Evolutionary conservation across 2,329 filamentous ascomycete genomes (phyloP).

Genomic region (Trichoderma lentiforme): DNA sequence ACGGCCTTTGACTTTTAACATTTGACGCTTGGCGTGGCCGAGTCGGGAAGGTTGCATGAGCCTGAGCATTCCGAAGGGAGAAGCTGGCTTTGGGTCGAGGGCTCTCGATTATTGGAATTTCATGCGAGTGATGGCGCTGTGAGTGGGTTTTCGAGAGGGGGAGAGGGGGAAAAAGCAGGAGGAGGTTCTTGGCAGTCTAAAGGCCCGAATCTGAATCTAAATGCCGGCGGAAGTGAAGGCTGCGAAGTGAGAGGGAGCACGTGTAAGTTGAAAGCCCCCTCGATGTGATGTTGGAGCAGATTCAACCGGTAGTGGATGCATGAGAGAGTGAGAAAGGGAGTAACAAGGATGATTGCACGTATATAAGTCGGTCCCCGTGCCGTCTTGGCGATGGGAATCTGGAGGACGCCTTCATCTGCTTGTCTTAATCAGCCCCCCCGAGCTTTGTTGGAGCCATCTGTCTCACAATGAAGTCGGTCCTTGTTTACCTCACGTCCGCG

Average conservation of each 20-base stretch:
- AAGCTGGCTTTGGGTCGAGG: neutral
- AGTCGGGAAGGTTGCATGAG: slow-evolving; percentile 4
- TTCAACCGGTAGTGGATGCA: neutral
- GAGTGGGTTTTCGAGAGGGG: neutral
- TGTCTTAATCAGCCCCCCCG: neutral
- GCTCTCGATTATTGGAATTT: slow-evolving; percentile 1
- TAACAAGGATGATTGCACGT: neutral
- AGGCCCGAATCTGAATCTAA: slow-evolving; percentile 1
- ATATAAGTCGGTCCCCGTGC: neutral
- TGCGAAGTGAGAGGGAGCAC: neutral
- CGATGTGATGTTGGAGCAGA: neutral
- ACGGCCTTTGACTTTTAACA: neutral
- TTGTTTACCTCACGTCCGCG: slow-evolving; percentile 9
- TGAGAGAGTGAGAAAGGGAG: neutral
- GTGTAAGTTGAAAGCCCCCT: neutral
- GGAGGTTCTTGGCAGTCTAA: neutral
- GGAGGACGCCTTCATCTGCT: neutral
- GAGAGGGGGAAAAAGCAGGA: neutral
- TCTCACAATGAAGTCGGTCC: slow-evolving; percentile 17
- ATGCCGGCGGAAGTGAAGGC: neutral
- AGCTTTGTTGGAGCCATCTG: neutral
- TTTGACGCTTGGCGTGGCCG: neutral
- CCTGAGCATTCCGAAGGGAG: slow-evolving; percentile 4
- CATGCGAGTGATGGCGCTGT: neutral
- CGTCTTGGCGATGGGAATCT: neutral